Conservation (phyloP, 2,329 filamentous ascomycete species). For the Scortechinia acanthostroma region DNA sequence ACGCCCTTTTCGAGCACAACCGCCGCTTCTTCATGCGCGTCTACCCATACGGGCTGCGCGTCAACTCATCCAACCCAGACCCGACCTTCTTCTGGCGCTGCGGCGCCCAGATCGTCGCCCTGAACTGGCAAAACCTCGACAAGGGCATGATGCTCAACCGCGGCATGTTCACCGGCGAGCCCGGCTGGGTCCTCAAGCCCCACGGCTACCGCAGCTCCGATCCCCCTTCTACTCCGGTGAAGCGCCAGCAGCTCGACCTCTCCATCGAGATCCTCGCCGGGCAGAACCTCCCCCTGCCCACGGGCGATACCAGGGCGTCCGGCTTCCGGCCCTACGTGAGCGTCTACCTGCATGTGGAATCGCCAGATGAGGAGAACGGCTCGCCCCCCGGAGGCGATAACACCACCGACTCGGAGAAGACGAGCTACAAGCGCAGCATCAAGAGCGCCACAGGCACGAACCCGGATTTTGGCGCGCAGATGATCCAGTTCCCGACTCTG, state of each 20-base stretch:
- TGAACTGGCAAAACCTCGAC: constrained; percentile 63
- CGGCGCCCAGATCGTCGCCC: constrained; percentile 58
- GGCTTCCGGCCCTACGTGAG: constrained; percentile 54
- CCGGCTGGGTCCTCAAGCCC: constrained; percentile 57
- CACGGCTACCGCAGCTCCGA: constrained; percentile 35
- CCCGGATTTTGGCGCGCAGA: background rate
- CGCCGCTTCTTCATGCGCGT: constrained; percentile 54
- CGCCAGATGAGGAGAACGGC: constrained; percentile 39
- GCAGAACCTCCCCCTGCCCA: constrained; percentile 44
- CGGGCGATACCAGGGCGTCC: constrained; percentile 36
- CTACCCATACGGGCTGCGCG: constrained; percentile 56
- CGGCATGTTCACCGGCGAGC: constrained; percentile 54
- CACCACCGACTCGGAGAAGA: background rate
- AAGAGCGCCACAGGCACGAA: background rate
- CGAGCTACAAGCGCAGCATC: background rate
- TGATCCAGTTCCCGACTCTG: constrained; percentile 6
- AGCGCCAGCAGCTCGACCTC: background rate
- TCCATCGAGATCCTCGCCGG: constrained; percentile 48
- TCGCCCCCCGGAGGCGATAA: background rate
- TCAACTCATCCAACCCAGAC: constrained; percentile 59
- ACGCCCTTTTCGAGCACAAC: constrained; percentile 53
- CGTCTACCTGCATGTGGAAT: constrained; percentile 61
- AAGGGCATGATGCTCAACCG: constrained; percentile 65
- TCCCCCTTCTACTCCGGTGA: background rate
- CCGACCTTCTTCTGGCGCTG: constrained; percentile 57